Percentiles rank a stretch among this genome's conserved stretches.
Evolutionary conservation across 2,329 filamentous ascomycete genomes (phyloP).

Genomic region (Fusarium sp.): DNA sequence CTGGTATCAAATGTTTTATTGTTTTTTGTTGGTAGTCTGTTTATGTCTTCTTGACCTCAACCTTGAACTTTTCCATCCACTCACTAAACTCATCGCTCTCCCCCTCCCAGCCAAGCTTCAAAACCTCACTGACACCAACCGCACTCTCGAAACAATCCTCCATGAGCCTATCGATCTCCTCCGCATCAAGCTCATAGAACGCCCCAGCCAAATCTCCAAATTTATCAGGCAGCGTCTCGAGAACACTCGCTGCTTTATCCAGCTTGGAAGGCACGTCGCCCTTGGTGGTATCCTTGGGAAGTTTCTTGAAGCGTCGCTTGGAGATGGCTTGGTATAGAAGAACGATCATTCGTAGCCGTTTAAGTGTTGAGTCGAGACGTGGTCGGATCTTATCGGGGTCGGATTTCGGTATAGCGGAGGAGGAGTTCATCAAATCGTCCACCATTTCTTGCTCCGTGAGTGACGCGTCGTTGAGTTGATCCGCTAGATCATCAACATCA

Average conservation of each 20-base stretch:
- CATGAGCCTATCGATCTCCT: constrained; percentile 69
- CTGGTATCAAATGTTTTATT: constrained; percentile 41
- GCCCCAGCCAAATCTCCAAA: constrained; percentile 77
- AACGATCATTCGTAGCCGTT: constrained; percentile 73
- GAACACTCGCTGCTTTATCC: constrained; percentile 66
- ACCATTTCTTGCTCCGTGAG: constrained; percentile 66
- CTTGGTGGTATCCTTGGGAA: constrained; percentile 54
- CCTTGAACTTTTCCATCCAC: constrained; percentile 74
- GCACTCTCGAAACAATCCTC: constrained; percentile 71
- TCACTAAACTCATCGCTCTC: constrained; percentile 79
- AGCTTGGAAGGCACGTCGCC: constrained; percentile 56
- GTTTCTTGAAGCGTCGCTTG: constrained; percentile 75
- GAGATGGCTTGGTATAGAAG: constrained; percentile 76
- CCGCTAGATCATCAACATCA: constrained; percentile 57
- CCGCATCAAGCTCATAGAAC: constrained; percentile 76
- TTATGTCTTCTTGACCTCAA: constrained; percentile 60
- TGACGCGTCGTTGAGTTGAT: constrained; percentile 48
- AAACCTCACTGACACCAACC: constrained; percentile 64
- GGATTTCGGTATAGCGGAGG: constrained; percentile 70
- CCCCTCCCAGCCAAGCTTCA: constrained; percentile 71
- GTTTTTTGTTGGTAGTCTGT: neutral
- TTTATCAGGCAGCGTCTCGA: constrained; percentile 72
- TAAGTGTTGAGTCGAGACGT: constrained; percentile 73
- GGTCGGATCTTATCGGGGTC: constrained; percentile 73
- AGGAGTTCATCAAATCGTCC: constrained; percentile 75